These are phyloP conservation scores for Apostasia ramifera DNA, from an alignment of 106 monocot genomes.

Conservation along the genomic window DNA sequence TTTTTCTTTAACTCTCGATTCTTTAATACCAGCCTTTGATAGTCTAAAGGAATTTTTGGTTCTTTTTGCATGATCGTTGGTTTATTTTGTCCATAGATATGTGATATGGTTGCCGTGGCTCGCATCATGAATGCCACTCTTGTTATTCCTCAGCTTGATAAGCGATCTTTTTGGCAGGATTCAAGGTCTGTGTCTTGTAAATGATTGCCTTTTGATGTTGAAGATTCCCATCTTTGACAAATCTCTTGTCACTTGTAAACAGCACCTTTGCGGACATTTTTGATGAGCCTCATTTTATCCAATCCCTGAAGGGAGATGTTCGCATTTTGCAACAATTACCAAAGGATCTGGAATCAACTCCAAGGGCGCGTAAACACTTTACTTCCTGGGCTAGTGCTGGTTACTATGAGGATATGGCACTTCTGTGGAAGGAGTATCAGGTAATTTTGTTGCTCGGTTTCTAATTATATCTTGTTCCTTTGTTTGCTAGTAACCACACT, in stretches of 20 bases:
- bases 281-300: constrained; percentile 85
- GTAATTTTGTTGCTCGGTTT: constrained; percentile 22
- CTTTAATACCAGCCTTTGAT: too few species aligned
- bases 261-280: constrained; percentile 88
- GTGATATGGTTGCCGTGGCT: constrained; percentile 96
- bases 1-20: too few species aligned
- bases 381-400: constrained; percentile 69
- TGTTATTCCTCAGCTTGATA: constrained; percentile 87
- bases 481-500: too few species aligned
- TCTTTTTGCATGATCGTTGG: background rate
- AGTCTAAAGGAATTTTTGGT: too few species aligned
- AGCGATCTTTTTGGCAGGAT: constrained; percentile 91
- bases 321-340: constrained; percentile 57
- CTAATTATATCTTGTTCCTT: too few species aligned
- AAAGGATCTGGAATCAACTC: constrained; percentile 56
- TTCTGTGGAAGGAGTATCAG: constrained; percentile 69
- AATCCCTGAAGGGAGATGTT: constrained; percentile 66
- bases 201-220: background rate
- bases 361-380: constrained; percentile 85
- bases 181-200: constrained; percentile 41
- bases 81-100: constrained; percentile 45
- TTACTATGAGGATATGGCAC: constrained; percentile 70
- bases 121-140: constrained; percentile 89
- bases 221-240: background rate
- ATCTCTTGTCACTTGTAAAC: constrained; percentile 8